Base-by-base conservation (phyloP, 139 green algal species). In the Coelastrella sp. region DNA sequence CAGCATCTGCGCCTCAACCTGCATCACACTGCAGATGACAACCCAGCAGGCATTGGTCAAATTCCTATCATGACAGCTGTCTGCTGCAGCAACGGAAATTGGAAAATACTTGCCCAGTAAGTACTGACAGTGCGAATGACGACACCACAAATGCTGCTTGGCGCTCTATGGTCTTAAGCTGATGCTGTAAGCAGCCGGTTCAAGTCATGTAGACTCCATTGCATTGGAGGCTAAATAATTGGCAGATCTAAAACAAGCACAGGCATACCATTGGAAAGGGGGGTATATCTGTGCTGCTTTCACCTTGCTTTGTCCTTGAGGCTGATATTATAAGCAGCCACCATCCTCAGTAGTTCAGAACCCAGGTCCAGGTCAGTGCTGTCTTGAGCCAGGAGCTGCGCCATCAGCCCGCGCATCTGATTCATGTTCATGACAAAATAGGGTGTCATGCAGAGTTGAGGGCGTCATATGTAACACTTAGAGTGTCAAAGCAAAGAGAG, bases 321-420 rank as follows among this genome's bases (percentile, higher is more conserved):
- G 30, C 32, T 50, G 21, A 37, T 51, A 50, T 81, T 81, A 50
- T 81, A 81, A 25, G 30, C 73, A 34, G 30, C 73, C n/a, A 60
- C 50, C 19, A 81, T 0, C 27, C 23, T 30, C 6, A 13, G 3
- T 50, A 81, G 50, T 50, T 81, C 50, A 25, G 27, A 11, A 9
- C 11, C 13, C 27, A 81, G 32, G 73, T 81, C 48, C 32, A 81
- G 30, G 3, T 38, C 50, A 50, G 48, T n/a, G 15, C 27, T 37
- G 30, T 81, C 73, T 41, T 81, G 67, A 30, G 73, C 73, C 73
- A 81, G 35, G 32, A 81, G 50, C 50, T 81, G 73, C 3, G 50
- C 73, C 19, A 81, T 19, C 32, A 81, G 35, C 5, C 73, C 73
- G 6, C 73, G 48, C 73, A 81, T 81, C 73, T 81, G 73, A n/a